Percentiles rank a stretch among this genome's conserved stretches.
Evolutionary conservation across 306 rosid genomes (phyloP).

Genomic region (Prunus mongolica): DNA sequence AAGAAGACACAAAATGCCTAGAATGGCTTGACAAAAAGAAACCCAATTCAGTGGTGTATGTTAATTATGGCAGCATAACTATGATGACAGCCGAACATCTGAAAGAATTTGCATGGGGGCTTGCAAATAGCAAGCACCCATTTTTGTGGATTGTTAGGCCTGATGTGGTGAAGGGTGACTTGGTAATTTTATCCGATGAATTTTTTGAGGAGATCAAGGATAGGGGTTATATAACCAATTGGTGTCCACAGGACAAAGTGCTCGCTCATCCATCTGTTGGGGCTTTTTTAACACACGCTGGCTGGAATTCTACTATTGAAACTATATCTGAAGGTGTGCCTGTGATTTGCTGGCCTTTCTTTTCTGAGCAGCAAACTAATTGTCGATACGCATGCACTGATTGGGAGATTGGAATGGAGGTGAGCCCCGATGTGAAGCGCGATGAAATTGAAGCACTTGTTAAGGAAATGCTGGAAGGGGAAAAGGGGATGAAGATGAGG

Average conservation of each 20-base stretch:
- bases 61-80: slow-evolving; percentile 40
- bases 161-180: slow-evolving; percentile 34
- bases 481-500: slow-evolving; percentile 23
- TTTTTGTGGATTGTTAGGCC: slow-evolving; percentile 48
- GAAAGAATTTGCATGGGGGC: slow-evolving; percentile 50
- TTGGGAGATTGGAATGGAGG: slow-evolving; percentile 46
- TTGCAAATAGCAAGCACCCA: slow-evolving; percentile 37
- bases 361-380: slow-evolving; percentile 46
- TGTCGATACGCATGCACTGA: slow-evolving; percentile 34
- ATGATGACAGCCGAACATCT: slow-evolving; percentile 30
- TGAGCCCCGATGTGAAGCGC: slow-evolving; percentile 32
- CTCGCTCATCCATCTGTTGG: slow-evolving; percentile 43
- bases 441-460: slow-evolving; percentile 27
- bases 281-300: slow-evolving; percentile 43
- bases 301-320: slow-evolving; percentile 52
- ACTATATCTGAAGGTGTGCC: slow-evolving; percentile 38
- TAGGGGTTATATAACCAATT: slow-evolving; percentile 35
- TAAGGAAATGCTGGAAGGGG: slow-evolving; percentile 40
- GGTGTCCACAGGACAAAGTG: slow-evolving; percentile 47
- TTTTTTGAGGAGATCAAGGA: slow-evolving; percentile 33
- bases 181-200: slow-evolving; percentile 18
- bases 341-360: slow-evolving; percentile 58
- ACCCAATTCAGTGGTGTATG: slow-evolving; percentile 38
- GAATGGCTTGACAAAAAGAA: slow-evolving; percentile 37
- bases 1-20: slow-evolving; percentile 36